phyloP scores from a whole-genome alignment of 2,329 filamentous ascomycete genomes.

The Akanthomyces uredinophilus region DNA sequence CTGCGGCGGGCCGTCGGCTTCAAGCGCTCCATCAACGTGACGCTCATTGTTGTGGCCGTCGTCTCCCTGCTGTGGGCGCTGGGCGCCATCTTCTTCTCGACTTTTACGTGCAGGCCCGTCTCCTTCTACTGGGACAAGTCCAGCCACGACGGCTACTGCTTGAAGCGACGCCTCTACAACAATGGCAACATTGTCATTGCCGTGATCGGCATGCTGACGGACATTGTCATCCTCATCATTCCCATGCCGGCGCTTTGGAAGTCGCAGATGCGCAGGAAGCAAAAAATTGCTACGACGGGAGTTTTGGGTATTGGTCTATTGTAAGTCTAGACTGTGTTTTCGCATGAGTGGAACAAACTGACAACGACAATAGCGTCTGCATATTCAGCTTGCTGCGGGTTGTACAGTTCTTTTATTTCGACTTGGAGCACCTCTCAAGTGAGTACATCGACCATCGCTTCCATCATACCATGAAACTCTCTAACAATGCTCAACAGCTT shows the following conservation, averaged over 20 bases:
- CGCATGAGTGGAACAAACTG: not conserved
- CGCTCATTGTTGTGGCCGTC: not conserved
- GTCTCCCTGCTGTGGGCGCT: constrained; percentile 1
- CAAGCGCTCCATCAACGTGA: constrained; percentile 1
- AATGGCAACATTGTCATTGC: constrained; percentile 5
- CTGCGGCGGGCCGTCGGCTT: constrained; percentile 11
- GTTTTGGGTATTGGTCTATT: constrained; percentile 13
- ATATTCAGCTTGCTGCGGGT: constrained; percentile 9
- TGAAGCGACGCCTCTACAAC: not conserved
- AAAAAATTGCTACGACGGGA: constrained; percentile 12
- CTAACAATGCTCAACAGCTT: constrained; percentile 3
- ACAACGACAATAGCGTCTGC: constrained; percentile 8
- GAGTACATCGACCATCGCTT: not conserved
- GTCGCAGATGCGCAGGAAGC: constrained; percentile 3
- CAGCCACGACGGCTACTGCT: constrained; percentile 1
- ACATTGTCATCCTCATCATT: constrained; percentile 9
- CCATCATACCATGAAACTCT: not conserved
- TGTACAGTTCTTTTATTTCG: constrained; percentile 12
- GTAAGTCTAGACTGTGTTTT: not conserved
- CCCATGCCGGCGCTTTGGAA: constrained; percentile 12
- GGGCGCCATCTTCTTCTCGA: constrained; percentile 8
- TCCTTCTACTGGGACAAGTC: constrained; percentile 15
- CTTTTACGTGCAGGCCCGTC: constrained; percentile 11
- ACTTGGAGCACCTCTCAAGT: constrained; percentile 11
- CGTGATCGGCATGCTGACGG: not conserved